Base-by-base conservation (phyloP, 139 green algal species). In the Closterium sp. region DNA sequence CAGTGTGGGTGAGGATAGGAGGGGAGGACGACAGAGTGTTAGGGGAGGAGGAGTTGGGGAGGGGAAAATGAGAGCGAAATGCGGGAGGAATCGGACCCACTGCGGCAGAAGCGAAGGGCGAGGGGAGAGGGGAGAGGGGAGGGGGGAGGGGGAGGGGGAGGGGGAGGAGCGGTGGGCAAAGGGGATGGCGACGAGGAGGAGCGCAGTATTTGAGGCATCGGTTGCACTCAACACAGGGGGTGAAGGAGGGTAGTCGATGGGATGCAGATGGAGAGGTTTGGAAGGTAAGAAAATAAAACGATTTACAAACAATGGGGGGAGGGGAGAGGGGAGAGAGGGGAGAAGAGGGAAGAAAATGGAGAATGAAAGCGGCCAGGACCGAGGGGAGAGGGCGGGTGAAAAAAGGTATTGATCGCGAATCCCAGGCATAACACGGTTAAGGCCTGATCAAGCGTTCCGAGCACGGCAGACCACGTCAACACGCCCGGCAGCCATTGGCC, bases 11-110 rank as follows among this genome's bases (percentile, higher is more conserved):
- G 5, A n/a, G 1, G n/a, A 85, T 33, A 23, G 33, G 12, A 38
- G 84, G 33, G 19, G 12, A 38, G 12, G 19, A 30, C 19, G 12
- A 12, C 12, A 88, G n/a, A n/a, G n/a, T n/a, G n/a, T n/a, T n/a
- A 83, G 64, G 64, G 19, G 91, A 99, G 99, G 8, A 96, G 87
- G n/a, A n/a, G n/a, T n/a, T n/a, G n/a, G n/a, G n/a, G n/a, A n/a
- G n/a, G n/a, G n/a, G n/a, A n/a, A n/a, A n/a, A n/a, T n/a, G n/a
- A n/a, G n/a, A n/a, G n/a, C n/a, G n/a, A 23, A 19, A 84, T 19
- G 66, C 66, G 21, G 23, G 19, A 23, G 21, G 66, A 84, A 23
- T 23, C 66, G 66, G 66, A 19, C 19, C 21, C 66, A 23, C 23
- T 23, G 66, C 66, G 21, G 66, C 66, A 19, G 66, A 19, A 84